phyloP scores from a whole-genome alignment of 371 early-diverging fungal genomes.

The Mortierella sp. region DNA sequence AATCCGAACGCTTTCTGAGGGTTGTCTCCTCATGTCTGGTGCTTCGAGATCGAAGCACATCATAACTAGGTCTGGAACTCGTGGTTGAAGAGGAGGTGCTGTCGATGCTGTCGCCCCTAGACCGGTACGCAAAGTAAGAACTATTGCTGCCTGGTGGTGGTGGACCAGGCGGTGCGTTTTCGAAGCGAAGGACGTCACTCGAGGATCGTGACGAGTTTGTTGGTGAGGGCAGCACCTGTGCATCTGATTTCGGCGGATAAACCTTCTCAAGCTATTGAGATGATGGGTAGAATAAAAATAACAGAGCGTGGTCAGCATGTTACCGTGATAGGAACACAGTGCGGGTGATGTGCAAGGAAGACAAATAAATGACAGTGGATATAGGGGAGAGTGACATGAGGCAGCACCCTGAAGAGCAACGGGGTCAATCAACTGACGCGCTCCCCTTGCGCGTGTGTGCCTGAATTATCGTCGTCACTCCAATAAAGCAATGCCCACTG shows the following conservation, averaged over 20 bases:
- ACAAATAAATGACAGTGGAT: no score
- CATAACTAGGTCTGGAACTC: constrained; percentile 48
- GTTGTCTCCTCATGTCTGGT: constrained; percentile 45
- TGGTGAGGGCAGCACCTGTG: constrained; percentile 40
- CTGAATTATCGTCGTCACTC: no score
- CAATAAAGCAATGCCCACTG: no score
- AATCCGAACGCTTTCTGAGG: constrained; percentile 43
- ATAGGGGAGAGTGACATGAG: no score
- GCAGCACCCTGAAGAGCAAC: no score
- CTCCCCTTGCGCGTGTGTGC: no score
- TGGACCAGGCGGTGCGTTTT: constrained; percentile 12
- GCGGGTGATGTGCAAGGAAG: no score
- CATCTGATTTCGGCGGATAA: constrained; percentile 36
- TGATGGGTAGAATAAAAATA: no score
- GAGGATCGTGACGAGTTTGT: constrained; percentile 50
- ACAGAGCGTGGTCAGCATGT: no score
- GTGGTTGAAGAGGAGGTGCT: constrained; percentile 41
- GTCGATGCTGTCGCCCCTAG: constrained; percentile 50
- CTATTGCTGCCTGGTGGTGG: constrained; percentile 10
- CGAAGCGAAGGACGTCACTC: constrained; percentile 33
- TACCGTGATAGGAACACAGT: no score
- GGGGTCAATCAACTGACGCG: no score
- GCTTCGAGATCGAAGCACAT: constrained; percentile 40
- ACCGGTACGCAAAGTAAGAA: constrained; percentile 42
- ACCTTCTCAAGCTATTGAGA: constrained; percentile 36